These are phyloP conservation scores for Citrus hindsii DNA, from an alignment of 345 rosid species.

Conservation along the genomic window DNA sequence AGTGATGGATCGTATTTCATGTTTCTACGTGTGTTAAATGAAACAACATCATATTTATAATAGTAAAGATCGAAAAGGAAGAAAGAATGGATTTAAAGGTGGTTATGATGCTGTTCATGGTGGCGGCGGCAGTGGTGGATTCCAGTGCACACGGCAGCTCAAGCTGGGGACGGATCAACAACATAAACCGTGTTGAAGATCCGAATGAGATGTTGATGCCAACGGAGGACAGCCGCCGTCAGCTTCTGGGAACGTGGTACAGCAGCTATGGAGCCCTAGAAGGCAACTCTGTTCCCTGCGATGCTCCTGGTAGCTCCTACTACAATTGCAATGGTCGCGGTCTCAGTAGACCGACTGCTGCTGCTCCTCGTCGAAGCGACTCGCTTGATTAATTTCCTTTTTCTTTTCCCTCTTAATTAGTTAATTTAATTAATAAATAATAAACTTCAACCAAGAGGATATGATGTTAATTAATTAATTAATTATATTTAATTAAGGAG, in stretches of 20 bases:
- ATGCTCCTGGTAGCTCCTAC: not conserved
- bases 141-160: conserved; percentile 13
- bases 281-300: not conserved
- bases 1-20: not conserved
- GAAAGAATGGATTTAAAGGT: conserved; percentile 34
- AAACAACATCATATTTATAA: no score
- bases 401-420: not conserved
- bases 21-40: not conserved
- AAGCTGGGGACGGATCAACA: conserved; percentile 5
- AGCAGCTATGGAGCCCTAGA: not conserved
- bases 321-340: not conserved
- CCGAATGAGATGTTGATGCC: not conserved
- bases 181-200: not conserved
- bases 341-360: not conserved
- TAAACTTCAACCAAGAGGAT: not conserved
- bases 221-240: not conserved
- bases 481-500: not conserved
- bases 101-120: conserved; percentile 29
- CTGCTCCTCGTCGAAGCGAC: not conserved
- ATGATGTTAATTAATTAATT: no score
- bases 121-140: conserved; percentile 7
- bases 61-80: no score
- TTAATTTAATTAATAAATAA: no score
- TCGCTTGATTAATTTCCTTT: not conserved
- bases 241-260: not conserved